Conservation (phyloP, 345 rosid species). For the Murraya koenigii region DNA sequence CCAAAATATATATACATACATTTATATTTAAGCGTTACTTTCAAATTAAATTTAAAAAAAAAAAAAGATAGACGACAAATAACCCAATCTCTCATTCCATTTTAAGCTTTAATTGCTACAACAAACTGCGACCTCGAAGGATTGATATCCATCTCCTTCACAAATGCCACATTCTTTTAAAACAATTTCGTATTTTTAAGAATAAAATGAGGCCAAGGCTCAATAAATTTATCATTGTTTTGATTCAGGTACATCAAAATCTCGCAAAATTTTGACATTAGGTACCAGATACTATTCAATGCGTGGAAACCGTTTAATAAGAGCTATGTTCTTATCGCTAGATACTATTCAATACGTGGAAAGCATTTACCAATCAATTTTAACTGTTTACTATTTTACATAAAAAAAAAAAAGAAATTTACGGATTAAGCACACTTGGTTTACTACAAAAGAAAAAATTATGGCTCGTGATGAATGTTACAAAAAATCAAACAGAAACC, state of each 20-base stretch:
- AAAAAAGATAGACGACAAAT: too few species aligned
- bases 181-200: not conserved
- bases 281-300: not conserved
- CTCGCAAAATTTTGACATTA: constrained; percentile 9
- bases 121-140: constrained; percentile 16
- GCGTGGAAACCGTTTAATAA: not conserved
- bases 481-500: not conserved
- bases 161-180: constrained; percentile 14
- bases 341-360: too few species aligned
- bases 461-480: too few species aligned
- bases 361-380: too few species aligned
- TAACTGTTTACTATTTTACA: too few species aligned
- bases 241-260: constrained; percentile 25
- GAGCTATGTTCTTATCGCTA: not conserved
- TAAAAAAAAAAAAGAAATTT: too few species aligned
- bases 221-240: constrained; percentile 2
- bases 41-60: constrained; percentile 7
- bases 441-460: too few species aligned
- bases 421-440: too few species aligned
- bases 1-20: too few species aligned
- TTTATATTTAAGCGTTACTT: constrained; percentile 5
- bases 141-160: too few species aligned
- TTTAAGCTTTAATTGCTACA: not conserved
- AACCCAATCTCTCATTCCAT: constrained; percentile 9
- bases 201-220: not conserved